Evolutionary conservation across 2,329 filamentous ascomycete species (phyloP), one percentile per base, ranked within the genome.

Genomic region (Rasamsonia emersonii): DNA sequence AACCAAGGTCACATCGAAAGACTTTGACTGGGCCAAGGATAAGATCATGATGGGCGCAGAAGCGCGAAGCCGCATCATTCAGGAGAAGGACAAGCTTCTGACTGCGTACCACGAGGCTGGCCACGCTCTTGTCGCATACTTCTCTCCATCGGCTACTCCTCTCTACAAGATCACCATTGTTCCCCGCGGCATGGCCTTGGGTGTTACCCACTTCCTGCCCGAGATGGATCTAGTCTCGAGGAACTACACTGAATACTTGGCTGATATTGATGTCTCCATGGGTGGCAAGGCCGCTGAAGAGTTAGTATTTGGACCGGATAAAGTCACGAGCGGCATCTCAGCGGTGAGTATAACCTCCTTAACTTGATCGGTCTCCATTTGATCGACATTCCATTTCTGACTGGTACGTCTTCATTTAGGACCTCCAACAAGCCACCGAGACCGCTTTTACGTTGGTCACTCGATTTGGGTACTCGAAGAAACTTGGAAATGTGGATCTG

Each of bases 101-200:
- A 94, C 88, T n/a, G 86, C 86, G 1, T 94, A 93, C 51, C 86
- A 94, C 53, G 91, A 98, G 64, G 93, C 89, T 35, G 91, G 91
- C 2, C 91, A 98, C 58, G 86, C 91, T 6, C 74, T 98, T 10
- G 85, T 95, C 37, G 81, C 82, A 35, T 78, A 95, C 50, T 86
- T 89, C 46, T 84, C 80, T 9, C 78, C 82, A 39, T 76, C 75
- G 21, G 75, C 81, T 32, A 79, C 73, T 41, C 82, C 82, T 18
- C 71, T 98, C 2, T 95, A 98, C 72, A 98, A 98, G 64, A 88
- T 94, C 30, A 98, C 91, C 1, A 93, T 98, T 47, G 81, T 98
- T 49, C 88, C 91, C 32, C 81, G 93, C 49, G 91, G 91, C 8
- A 78, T 79, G 49, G 76, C 83, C 15, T 71, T 96, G 5, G 91